A percentile compares a stretch with the other conserved stretches of the same genome.
Evolutionary conservation across 192 early-diverging fungal genomes (phyloP).

Genomic region (Mortierella hygrophila): DNA sequence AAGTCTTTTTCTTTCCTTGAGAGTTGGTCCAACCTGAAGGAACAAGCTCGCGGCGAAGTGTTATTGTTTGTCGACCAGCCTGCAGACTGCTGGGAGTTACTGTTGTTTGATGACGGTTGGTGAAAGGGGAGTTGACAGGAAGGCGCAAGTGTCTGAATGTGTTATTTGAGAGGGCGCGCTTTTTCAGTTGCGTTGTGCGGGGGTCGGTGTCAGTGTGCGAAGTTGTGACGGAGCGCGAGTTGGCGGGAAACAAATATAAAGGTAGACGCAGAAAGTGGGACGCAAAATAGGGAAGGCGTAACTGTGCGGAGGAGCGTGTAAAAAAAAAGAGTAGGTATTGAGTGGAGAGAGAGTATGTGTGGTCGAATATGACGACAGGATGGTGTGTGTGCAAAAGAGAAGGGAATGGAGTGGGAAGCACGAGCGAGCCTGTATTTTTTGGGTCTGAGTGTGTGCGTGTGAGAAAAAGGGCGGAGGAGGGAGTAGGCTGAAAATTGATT

Average conservation of each 20-base stretch:
- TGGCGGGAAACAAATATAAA: neutral
- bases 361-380: constrained; percentile 5
- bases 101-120: neutral
- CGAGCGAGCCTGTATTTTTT: neutral
- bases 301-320: neutral
- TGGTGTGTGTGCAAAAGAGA: neutral
- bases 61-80: neutral
- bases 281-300: neutral
- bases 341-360: neutral
- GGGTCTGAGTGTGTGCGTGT: neutral
- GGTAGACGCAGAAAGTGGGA: neutral
- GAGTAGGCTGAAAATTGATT: too few relatives aligned
- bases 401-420: neutral
- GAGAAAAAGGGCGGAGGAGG: neutral
- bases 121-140: neutral
- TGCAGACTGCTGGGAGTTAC: neutral
- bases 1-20: too few relatives aligned
- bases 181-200: neutral
- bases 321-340: too few relatives aligned
- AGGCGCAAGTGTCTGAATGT: neutral
- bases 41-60: neutral
- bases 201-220: neutral
- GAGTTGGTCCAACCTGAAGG: neutral
- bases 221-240: neutral
- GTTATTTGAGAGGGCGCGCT: neutral